These are phyloP conservation scores for Hyaloscypha finlandica DNA, from an alignment of 495 filamentous ascomycete species.

Conservation along the genomic window DNA sequence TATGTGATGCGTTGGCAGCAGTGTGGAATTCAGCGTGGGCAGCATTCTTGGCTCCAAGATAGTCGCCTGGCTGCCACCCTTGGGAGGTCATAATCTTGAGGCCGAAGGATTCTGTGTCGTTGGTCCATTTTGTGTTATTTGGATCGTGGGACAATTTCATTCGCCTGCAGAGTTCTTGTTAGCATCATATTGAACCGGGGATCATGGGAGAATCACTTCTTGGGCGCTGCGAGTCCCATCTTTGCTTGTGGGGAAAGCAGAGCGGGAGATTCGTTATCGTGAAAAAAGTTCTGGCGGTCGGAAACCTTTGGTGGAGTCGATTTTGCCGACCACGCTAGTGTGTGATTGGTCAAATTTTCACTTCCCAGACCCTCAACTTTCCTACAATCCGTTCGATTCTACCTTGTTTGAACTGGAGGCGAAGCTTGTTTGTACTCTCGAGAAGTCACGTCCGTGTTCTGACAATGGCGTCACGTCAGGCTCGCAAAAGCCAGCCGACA, in stretches of 20 bases:
- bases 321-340: slow-evolving; percentile 10
- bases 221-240: slow-evolving; percentile 76
- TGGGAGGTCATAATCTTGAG: slow-evolving; percentile 83
- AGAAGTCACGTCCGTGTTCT: not conserved
- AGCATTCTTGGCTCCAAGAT: slow-evolving; percentile 73
- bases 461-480: slow-evolving; percentile 24
- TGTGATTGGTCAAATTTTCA: not conserved
- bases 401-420: too few species aligned
- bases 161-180: slow-evolving; percentile 54
- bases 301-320: slow-evolving; percentile 28
- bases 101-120: slow-evolving; percentile 77
- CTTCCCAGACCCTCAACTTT: not conserved
- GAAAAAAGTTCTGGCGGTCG: slow-evolving; percentile 15
- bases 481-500: slow-evolving; percentile 11
- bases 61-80: slow-evolving; percentile 85
- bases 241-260: slow-evolving; percentile 17
- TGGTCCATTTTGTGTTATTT: slow-evolving; percentile 90
- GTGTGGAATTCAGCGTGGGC: slow-evolving; percentile 73
- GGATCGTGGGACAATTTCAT: slow-evolving; percentile 85
- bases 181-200: not conserved
- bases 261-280: slow-evolving; percentile 19
- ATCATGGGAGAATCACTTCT: slow-evolving; percentile 54
- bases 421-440: not conserved
- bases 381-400: not conserved
- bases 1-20: slow-evolving; percentile 73